A percentile compares a stretch with the other conserved stretches of the same genome.
Evolutionary conservation across 2,329 filamentous ascomycete genomes (phyloP).

Genomic region (Pyrenophora tritici-repentis): DNA sequence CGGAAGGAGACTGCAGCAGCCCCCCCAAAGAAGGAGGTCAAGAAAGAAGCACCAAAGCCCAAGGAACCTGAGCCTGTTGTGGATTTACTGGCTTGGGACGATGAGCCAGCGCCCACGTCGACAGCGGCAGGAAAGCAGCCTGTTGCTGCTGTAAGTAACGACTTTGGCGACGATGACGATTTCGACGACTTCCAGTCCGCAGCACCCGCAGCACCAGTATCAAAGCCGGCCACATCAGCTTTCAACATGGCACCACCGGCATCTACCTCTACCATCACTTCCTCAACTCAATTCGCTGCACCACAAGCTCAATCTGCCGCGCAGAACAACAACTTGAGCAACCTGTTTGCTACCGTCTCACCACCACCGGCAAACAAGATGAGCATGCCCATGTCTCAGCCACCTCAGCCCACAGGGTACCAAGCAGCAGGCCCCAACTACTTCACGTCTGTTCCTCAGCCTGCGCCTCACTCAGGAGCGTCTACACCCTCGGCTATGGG

Average conservation of each 20-base stretch:
- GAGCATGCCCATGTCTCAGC: constrained; percentile 51
- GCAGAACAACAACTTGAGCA: constrained; percentile 78
- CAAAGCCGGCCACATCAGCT: constrained; percentile 48
- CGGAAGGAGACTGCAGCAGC: constrained; percentile 54
- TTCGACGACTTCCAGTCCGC: constrained; percentile 98
- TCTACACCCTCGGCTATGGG: constrained; percentile 51
- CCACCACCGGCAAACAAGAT: constrained; percentile 66
- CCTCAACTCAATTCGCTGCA: constrained; percentile 73
- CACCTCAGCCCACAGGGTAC: constrained; percentile 66
- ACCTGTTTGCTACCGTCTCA: constrained; percentile 82
- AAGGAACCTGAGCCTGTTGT: constrained; percentile 76
- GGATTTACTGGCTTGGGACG: constrained; percentile 90
- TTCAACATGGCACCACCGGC: constrained; percentile 53
- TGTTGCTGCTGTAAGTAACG: constrained; percentile 47
- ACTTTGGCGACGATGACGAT: constrained; percentile 74
- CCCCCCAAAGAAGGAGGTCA: constrained; percentile 52
- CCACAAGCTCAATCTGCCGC: constrained; percentile 85
- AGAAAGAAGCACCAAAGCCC: constrained; percentile 75
- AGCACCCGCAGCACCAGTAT: constrained; percentile 51
- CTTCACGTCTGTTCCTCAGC: constrained; percentile 75
- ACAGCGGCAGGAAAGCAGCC: constrained; percentile 53
- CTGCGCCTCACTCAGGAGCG: constrained; percentile 39
- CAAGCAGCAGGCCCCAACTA: constrained; percentile 89
- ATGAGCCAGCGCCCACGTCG: constrained; percentile 64
- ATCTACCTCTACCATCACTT: constrained; percentile 54